Base-by-base conservation (phyloP, 2,329 filamentous ascomycete species). In the Cercospora brassicicola region DNA sequence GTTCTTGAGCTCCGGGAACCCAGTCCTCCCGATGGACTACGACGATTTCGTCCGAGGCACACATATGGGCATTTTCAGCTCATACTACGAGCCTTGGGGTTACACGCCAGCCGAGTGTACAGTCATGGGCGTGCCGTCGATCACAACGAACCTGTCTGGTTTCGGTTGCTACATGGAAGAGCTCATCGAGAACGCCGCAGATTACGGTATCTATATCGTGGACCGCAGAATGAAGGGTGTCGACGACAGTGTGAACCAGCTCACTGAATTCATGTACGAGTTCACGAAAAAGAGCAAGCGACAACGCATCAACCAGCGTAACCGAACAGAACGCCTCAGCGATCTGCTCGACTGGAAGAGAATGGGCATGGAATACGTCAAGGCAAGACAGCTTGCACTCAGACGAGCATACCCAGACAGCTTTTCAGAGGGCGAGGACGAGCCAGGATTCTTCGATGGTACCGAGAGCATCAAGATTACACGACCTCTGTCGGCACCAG, bases 121-220 rank as follows among this genome's bases (percentile, higher is more conserved):
- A 0, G 95, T 98, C 71, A 98, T 98, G 95, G 95, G 95, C 75
- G 94, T 99, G 48, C 95, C 95, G 53, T 97, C 93, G 81, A 97
- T 99, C 81, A 98, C 95, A 10, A 98, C 94, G 30, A 99, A 99
- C 81, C 84, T 99, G 55, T 98, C 95, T 6, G 95, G 95, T 20
- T 99, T 99, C 77, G 95, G 95, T 60, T 98, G 95, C 82, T 98
- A 99, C 81, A 99, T 99, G 95, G 95, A 99, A 81, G 95, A 98
- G 81, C 83, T 98, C 73, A 98, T 99, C 73, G 94, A 98, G 82
- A 98, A 98, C 81, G 96, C 94, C 48, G 91, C 91, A 72, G 95
- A 99, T 81, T 98, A 99, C 78, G 95, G 95, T 73, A 98, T 99
- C 81, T 98, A 98, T 84, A 98, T 99, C 79, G 94, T 99, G 56